Base-by-base conservation (phyloP, 805 yeast genomes). In the Metschnikowia lunata region DNA sequence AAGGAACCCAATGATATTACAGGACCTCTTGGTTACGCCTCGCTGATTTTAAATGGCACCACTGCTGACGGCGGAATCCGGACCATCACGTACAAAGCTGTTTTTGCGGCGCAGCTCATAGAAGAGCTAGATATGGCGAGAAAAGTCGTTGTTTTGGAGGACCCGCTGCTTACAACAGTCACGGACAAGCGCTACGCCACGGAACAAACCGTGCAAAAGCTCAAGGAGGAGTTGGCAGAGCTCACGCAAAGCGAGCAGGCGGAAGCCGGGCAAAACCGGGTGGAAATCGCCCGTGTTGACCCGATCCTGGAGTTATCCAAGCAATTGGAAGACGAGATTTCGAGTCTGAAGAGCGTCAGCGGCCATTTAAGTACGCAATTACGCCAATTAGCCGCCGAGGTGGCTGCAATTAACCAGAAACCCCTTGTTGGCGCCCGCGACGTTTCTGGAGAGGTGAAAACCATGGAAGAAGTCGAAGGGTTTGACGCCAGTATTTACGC, bases 11-110 rank as follows among this genome's bases (percentile, higher is more conserved):
- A 33, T 31, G 59, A 37, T 39, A 48, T 32, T 30, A 37, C 45
- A 3, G 51, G 61, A 2, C 38, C 61, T 3, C 56, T 65, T 32
- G 56, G 56, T 14, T 59, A 55, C 26, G 62, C 64, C 4, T 69
- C 74, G 5, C 66, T 72, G 1, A 63, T 71, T 1, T 54, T 67
- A 36, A 65, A 66, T 42, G 76, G 75, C 6, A 56, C 64, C 15
- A 70, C 75, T 0, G 58, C 56, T 14, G 72, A 69, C 47, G 73
- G 72, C 4, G 76, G 76, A 10, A 58, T 71, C 29, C 59, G 59
- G 28, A 66, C 72, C 4, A 57, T 71, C 43, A 69, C 75, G 3
- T 70, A 66, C 55, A 71, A 71, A 48, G 62, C 74, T 4, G 60
- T 69, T 14, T 63, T 58, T 26, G 67, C 68, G 40, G 64, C 64